Conservation (phyloP, 495 filamentous ascomycete genomes). For the Podospora appendiculata region DNA sequence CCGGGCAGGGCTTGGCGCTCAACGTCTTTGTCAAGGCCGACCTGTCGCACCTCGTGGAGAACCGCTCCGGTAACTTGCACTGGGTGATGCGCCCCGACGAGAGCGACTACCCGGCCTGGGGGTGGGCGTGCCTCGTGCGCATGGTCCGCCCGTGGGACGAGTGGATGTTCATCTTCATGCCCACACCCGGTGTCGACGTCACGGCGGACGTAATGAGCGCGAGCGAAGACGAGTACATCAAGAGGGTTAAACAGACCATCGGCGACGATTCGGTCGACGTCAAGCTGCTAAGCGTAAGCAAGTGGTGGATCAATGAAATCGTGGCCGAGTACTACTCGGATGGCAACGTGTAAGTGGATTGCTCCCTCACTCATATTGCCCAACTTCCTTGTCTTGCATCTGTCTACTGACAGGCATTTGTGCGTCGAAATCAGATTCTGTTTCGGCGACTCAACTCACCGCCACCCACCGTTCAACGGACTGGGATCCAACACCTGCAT, state of each 20-base stretch:
- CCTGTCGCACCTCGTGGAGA: constrained; percentile 39
- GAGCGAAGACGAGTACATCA: constrained; percentile 27
- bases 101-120: constrained; percentile 24
- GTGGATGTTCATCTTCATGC: constrained; percentile 39
- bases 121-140: constrained; percentile 25
- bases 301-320: constrained; percentile 37
- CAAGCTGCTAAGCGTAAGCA: constrained; percentile 28
- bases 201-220: constrained; percentile 23
- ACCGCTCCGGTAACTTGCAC: constrained; percentile 48
- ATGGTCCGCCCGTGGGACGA: constrained; percentile 39
- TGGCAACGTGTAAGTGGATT: constrained; percentile 22
- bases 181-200: constrained; percentile 21
- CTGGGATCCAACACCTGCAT: constrained; percentile 43
- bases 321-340: constrained; percentile 34
- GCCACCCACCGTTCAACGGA: constrained; percentile 40
- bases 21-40: constrained; percentile 48
- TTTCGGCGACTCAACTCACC: constrained; percentile 40
- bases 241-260: constrained; percentile 38
- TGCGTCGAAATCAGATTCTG: constrained; percentile 21
- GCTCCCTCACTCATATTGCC: background rate
- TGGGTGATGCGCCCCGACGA: constrained; percentile 37
- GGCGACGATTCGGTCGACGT: constrained; percentile 37
- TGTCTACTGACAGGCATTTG: background rate
- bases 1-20: constrained; percentile 46
- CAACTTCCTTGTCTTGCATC: background rate